Evolutionary conservation across 805 yeast species (phyloP).

Genomic region (Candida orba): DNA sequence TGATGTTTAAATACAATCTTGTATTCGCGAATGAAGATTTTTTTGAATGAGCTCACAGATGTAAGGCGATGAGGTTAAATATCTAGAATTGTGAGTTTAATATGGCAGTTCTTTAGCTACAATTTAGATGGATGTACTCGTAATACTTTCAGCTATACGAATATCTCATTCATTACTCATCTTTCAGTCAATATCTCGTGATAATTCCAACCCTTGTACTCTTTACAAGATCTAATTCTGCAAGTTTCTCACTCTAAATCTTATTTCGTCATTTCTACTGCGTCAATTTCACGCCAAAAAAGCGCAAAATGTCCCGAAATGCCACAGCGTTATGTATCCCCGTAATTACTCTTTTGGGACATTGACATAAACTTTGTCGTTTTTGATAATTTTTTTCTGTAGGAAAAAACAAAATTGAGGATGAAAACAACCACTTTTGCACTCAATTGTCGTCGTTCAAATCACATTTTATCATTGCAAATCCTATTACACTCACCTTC

Average conservation of each 20-base stretch:
- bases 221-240: neutral
- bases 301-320: too few relatives aligned
- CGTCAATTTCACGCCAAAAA: neutral
- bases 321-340: too few relatives aligned
- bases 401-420: too few relatives aligned
- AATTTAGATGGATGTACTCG: neutral
- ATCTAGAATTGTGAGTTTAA: neutral
- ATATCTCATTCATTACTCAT: neutral
- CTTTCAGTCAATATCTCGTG: neutral
- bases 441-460: too few relatives aligned
- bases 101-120: neutral
- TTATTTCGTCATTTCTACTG: conserved; percentile 5
- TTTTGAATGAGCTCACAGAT: conserved; percentile 7
- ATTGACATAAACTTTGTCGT: too few relatives aligned
- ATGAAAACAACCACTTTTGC: too few relatives aligned
- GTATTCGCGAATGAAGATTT: conserved; percentile 3
- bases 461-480: too few relatives aligned
- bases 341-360: neutral
- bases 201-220: too few relatives aligned
- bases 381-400: too few relatives aligned
- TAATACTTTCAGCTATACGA: neutral
- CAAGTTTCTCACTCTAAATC: neutral
- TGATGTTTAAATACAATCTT: conserved; percentile 8
- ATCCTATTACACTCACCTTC: too few relatives aligned
- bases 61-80: neutral